These are phyloP conservation scores for Pharus latifolius DNA, from an alignment of 176 grass and related monocot species.

Conservation along the genomic window DNA sequence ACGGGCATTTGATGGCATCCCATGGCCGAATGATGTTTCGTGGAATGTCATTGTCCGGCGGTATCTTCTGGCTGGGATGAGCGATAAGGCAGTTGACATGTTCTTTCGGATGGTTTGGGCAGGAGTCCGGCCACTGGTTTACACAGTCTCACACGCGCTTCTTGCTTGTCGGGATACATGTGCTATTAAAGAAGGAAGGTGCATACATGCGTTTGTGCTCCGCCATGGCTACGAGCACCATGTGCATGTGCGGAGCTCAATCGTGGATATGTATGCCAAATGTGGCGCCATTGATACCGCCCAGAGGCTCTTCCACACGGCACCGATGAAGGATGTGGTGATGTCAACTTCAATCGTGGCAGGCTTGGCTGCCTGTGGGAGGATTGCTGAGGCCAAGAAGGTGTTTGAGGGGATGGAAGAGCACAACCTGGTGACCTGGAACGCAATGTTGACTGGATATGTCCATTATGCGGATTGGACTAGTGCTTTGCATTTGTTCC, in stretches of 20 bases:
- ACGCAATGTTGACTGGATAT: slow-evolving; percentile 75
- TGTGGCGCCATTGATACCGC: slow-evolving; percentile 64
- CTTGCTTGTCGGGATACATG: slow-evolving; percentile 53
- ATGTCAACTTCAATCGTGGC: slow-evolving; percentile 72
- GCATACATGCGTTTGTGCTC: slow-evolving; percentile 46
- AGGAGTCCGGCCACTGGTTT: slow-evolving; percentile 52
- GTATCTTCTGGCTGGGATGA: slow-evolving; percentile 63
- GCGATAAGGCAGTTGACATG: slow-evolving; percentile 47
- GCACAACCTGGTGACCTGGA: slow-evolving; percentile 75
- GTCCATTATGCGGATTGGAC: slow-evolving; percentile 42
- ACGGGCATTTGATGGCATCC: slow-evolving; percentile 57
- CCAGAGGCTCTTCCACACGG: slow-evolving; percentile 44
- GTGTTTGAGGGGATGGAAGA: slow-evolving; percentile 67
- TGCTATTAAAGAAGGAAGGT: slow-evolving; percentile 46
- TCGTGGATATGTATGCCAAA: slow-evolving; percentile 76
- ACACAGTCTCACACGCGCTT: slow-evolving; percentile 64
- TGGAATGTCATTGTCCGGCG: slow-evolving; percentile 85
- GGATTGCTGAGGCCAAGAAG: slow-evolving; percentile 56
- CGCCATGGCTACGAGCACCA: slow-evolving; percentile 49
- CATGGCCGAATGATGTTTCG: slow-evolving; percentile 48
- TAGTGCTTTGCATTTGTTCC: slow-evolving; percentile 65
- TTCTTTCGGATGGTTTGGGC: slow-evolving; percentile 67
- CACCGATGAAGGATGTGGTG: slow-evolving; percentile 46
- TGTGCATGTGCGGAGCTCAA: slow-evolving; percentile 32
- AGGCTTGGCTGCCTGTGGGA: slow-evolving; percentile 55